Evolutionary conservation across 495 filamentous ascomycete species (phyloP), one percentile per base, ranked within the genome.

Genomic region (Lophium mytilinum): DNA sequence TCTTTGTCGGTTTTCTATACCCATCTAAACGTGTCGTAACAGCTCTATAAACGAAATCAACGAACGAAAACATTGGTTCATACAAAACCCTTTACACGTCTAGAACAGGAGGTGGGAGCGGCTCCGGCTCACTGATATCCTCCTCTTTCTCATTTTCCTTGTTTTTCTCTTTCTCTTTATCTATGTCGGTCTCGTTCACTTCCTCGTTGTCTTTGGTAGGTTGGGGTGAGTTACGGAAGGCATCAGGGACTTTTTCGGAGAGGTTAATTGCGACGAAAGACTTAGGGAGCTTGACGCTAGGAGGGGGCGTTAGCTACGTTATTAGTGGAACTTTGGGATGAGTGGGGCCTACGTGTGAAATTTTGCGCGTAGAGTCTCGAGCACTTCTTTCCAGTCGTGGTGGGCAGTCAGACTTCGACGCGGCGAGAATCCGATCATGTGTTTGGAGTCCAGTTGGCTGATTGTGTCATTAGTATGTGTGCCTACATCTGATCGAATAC

Each of bases 351-450:
- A 93, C 88, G 87, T 89, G 62, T 95, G 85, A 65, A 98, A 98
- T 69, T 94, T 96, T 24, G 87, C 94, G 60, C 90, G 81, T 50
- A 98, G 73, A 3, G 91, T 97, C 71, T 96, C 90, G 55, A 98
- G 87, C 30, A 96, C 88, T 58, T 89, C 79, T 70, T 91, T 95
- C 94, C 94, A 98, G 68, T 97, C 89, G 18, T 80, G 78, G 70
- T 98, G 93, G n/a, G 86, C 81, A 12, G 91, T 96, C 60, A 98
- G 71, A 68, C 88, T 95, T 53, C 93, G 79, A 58, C 89, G 80
- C 14, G 89, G 90, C 17, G 91, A 88, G 66, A 88, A 94, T 7
- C 91, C 89, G 64, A 98, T 97, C 61, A 87, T 89, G 69, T 98
- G 93, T 62, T 90, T 87, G 61, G 86, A 90, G 70, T 98, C 93